These are phyloP conservation scores for Ophiostoma himal-ulmi DNA, from an alignment of 2,329 filamentous ascomycete species.

Conservation along the genomic window DNA sequence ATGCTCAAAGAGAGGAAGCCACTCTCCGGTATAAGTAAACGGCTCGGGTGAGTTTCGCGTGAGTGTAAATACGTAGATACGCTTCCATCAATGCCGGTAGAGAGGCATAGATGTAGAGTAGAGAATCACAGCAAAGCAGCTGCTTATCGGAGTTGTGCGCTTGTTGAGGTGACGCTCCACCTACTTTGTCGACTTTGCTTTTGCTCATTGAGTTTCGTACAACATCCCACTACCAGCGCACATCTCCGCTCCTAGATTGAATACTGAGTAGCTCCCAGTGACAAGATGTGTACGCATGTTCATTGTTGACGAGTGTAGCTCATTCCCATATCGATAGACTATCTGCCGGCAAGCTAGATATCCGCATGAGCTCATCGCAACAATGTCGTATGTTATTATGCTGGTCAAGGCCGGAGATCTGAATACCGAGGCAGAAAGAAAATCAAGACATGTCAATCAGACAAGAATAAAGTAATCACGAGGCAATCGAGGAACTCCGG, in stretches of 20 bases:
- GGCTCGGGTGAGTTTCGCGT: background rate
- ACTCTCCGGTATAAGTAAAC: slow-evolving; percentile 1
- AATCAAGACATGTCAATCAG: background rate
- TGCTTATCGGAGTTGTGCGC: slow-evolving; percentile 10
- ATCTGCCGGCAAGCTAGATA: background rate
- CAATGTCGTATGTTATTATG: background rate
- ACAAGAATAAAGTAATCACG: background rate
- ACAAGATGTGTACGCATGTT: background rate
- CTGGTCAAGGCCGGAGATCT: background rate
- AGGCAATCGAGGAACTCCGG: background rate
- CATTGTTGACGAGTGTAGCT: background rate
- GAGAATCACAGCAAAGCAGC: background rate
- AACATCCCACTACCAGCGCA: slow-evolving; percentile 3
- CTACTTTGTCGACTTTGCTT: background rate
- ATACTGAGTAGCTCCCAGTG: background rate
- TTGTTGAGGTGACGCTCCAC: background rate
- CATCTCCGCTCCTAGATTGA: background rate
- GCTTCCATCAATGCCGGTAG: background rate
- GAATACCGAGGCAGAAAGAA: background rate
- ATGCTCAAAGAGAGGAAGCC: background rate
- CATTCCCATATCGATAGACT: background rate
- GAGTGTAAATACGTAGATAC: background rate
- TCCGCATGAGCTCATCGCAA: background rate
- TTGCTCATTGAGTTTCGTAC: background rate
- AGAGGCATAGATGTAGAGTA: background rate